Conservation (phyloP, 2,329 filamentous ascomycete genomes). For the Hypoxylon sp. region DNA sequence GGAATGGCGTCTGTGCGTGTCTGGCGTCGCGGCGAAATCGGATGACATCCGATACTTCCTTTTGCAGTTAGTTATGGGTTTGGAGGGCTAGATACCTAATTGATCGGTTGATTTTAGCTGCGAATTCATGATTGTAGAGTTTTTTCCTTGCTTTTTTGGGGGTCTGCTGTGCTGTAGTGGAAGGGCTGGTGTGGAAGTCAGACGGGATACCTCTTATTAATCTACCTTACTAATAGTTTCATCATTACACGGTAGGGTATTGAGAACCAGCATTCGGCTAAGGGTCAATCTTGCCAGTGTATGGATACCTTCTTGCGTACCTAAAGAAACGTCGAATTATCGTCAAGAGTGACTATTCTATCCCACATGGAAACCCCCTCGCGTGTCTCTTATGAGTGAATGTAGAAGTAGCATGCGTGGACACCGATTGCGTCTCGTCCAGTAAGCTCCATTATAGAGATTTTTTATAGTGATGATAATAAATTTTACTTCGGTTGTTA, state of each 20-base stretch:
- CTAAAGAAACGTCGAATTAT: neutral
- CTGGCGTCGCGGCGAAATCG: conserved; percentile 20
- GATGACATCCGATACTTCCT: neutral
- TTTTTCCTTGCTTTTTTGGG: neutral
- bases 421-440: neutral
- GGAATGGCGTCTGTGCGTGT: neutral
- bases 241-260: too few relatives aligned
- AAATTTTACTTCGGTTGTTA: neutral
- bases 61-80: conserved; percentile 8
- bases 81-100: conserved; percentile 37
- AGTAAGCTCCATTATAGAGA: neutral
- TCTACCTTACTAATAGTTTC: neutral
- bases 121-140: neutral
- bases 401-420: neutral
- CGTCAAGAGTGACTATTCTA: neutral
- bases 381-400: neutral
- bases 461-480: neutral
- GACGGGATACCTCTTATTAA: neutral
- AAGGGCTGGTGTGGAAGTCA: neutral
- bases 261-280: neutral
- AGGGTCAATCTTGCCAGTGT: neutral
- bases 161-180: neutral
- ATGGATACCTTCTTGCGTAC: neutral
- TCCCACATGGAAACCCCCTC: neutral
- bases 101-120: conserved; percentile 10